Evolutionary conservation across 179 eudicot genomes (phyloP).

Genomic region (Beta corolliflora): DNA sequence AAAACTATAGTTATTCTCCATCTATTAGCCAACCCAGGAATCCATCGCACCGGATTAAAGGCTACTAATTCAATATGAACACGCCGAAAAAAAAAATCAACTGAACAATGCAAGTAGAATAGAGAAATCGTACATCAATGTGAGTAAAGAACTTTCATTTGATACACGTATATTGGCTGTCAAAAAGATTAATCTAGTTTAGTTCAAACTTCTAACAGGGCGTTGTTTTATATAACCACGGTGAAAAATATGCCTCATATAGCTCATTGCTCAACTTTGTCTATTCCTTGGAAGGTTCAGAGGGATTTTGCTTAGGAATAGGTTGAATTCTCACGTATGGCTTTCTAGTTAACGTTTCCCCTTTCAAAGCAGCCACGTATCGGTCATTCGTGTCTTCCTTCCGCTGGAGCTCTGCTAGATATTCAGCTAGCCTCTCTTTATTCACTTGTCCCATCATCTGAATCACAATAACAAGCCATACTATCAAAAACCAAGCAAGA

Average conservation of each 20-base stretch:
- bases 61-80: too few relatives aligned
- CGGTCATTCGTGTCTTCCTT: conserved; percentile 92
- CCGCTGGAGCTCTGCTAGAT: conserved; percentile 85
- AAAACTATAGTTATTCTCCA: too few relatives aligned
- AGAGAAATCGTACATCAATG: not conserved
- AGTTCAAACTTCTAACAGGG: not conserved
- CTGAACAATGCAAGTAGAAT: not conserved
- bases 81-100: not conserved
- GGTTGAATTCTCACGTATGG: conserved; percentile 79
- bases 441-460: conserved; percentile 97
- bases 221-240: not conserved
- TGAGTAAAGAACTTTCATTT: not conserved
- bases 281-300: conserved; percentile 37
- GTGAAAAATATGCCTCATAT: not conserved
- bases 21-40: too few relatives aligned
- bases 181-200: conserved; percentile 5
- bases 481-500: not conserved
- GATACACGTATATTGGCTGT: too few relatives aligned
- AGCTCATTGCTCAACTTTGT: not conserved
- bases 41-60: too few relatives aligned
- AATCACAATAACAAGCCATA: conserved; percentile 18
- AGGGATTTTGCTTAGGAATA: conserved; percentile 38
- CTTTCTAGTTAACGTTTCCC: conserved; percentile 90
- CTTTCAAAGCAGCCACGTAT: conserved; percentile 86
- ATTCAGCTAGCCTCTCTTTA: conserved; percentile 81